A percentile compares a stretch with the other conserved stretches of the same genome.
phyloP scores from a whole-genome alignment of 495 filamentous ascomycete genomes.

The Cercophora sp. region DNA sequence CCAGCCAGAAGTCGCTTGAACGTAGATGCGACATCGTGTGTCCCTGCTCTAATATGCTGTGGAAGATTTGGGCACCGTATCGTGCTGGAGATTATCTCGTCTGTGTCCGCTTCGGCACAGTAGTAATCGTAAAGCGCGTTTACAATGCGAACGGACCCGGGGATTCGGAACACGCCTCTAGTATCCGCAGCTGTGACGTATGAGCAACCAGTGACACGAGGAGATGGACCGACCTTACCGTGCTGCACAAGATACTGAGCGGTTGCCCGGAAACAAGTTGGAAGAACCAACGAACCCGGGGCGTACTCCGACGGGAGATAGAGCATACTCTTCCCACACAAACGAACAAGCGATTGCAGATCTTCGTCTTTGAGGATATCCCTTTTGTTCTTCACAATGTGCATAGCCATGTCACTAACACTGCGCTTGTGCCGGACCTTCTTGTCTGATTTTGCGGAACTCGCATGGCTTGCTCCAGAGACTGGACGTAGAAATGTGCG shows the following conservation, averaged over 20 bases:
- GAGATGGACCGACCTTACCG: constrained; percentile 43
- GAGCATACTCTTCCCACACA: constrained; percentile 68
- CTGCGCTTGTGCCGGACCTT: constrained; percentile 39
- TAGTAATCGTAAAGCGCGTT: constrained; percentile 61
- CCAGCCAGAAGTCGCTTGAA: constrained; percentile 69
- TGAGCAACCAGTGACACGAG: neutral
- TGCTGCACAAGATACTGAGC: constrained; percentile 61
- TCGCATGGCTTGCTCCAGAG: constrained; percentile 24
- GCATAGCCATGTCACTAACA: constrained; percentile 50
- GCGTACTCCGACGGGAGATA: constrained; percentile 63
- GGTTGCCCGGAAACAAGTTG: constrained; percentile 71
- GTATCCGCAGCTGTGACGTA: constrained; percentile 36
- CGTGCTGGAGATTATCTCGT: constrained; percentile 47
- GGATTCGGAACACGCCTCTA: constrained; percentile 61
- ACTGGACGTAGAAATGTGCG: constrained; percentile 28
- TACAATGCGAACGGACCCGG: constrained; percentile 52
- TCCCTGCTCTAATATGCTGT: constrained; percentile 47
- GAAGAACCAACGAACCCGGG: constrained; percentile 59
- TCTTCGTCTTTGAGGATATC: constrained; percentile 58
- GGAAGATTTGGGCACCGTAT: constrained; percentile 53
- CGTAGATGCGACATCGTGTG: constrained; percentile 68
- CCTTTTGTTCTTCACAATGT: constrained; percentile 43
- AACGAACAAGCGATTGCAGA: constrained; percentile 61
- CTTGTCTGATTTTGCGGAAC: constrained; percentile 27
- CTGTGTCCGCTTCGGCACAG: constrained; percentile 47